phyloP scores from a whole-genome alignment of 2,329 filamentous ascomycete genomes.

The Hymenoscyphus fructigenus region DNA sequence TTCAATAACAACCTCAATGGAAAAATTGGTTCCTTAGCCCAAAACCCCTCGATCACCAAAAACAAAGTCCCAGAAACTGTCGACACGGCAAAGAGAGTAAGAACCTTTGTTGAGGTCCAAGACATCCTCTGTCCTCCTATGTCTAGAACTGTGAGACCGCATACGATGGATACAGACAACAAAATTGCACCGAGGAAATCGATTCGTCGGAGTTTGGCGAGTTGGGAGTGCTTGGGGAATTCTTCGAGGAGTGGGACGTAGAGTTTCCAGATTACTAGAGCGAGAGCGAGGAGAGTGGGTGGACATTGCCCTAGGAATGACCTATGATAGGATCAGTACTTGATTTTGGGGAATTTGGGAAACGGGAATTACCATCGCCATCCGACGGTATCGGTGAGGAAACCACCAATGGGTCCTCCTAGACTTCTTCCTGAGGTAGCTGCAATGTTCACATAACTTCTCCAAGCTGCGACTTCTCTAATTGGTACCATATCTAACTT shows the following conservation, averaged over 20 bases:
- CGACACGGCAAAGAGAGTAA: constrained; percentile 34
- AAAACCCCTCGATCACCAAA: constrained; percentile 37
- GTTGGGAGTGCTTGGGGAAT: constrained; percentile 12
- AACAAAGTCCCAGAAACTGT: constrained; percentile 22
- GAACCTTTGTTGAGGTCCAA: constrained; percentile 39
- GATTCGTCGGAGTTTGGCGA: constrained; percentile 46
- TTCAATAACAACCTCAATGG: constrained; percentile 54
- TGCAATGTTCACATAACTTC: constrained; percentile 53
- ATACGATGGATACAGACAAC: constrained; percentile 43
- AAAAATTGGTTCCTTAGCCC: constrained; percentile 55
- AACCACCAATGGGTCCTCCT: constrained; percentile 54
- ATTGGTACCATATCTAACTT: constrained; percentile 49
- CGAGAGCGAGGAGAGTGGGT: constrained; percentile 50
- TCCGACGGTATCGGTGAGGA: constrained; percentile 51
- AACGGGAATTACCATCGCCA: constrained; percentile 50
- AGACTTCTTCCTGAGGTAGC: constrained; percentile 51
- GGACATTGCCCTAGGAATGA: constrained; percentile 59
- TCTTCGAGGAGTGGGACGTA: constrained; percentile 24
- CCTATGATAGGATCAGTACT: constrained; percentile 23
- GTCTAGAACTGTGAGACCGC: constrained; percentile 48
- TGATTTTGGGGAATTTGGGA: background rate
- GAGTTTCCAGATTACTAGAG: constrained; percentile 37
- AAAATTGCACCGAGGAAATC: constrained; percentile 57
- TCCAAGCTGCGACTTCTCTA: constrained; percentile 53
- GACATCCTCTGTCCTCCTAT: constrained; percentile 45